Base-by-base conservation (phyloP, 345 rosid species). In the Brassica rapa region DNA sequence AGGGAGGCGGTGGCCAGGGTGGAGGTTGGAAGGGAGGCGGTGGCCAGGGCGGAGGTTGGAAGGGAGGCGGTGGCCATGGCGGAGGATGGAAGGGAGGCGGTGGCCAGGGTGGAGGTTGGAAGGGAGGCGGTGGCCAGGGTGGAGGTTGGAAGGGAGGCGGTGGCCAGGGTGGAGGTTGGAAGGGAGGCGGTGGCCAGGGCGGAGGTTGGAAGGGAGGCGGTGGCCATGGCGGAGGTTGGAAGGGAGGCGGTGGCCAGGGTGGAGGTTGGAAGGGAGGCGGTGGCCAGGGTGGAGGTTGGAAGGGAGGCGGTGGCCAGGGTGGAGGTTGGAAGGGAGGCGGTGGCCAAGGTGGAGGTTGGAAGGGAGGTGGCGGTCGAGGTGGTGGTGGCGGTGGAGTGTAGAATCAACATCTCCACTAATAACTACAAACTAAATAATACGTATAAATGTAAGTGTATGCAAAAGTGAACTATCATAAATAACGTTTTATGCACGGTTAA, bases 381-480 rank as follows among this genome's bases (percentile, higher is more conserved):
- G 70, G 75, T 2, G 76, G 76, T 0, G 70, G 75, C 4, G 70
- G 71, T 2, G 66, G 74, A 39, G 59, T 60, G 67, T 75, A 75
- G 56, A 60, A 29, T 46, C 8, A 11, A 55, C 33, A 16, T 63
- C 69, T 67, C 57, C 80, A 80, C 73, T 64, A 59, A 29, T 77
- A 72, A 11, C 41, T 32, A 6, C 16, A 41, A 75, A 35, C 15
- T 0, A 43, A 59, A 59, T 68, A 41, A 4, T 41, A 57, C 1
- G 25, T 43, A 76, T 2, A 30, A 19, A 70, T 68, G 37, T 46
- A 46, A 27, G 39, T 0, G 57, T 60, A 37, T 23, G 33, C 64
- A 33, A 21, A 21, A 60, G 24, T 23, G 6, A 72, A 62, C 43
- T 41, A 61, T 9, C 49, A 14, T 62, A 71, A 74, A 74, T 74